Base-by-base conservation (phyloP, 306 rosid genomes). In the Fragaria vesca region DNA sequence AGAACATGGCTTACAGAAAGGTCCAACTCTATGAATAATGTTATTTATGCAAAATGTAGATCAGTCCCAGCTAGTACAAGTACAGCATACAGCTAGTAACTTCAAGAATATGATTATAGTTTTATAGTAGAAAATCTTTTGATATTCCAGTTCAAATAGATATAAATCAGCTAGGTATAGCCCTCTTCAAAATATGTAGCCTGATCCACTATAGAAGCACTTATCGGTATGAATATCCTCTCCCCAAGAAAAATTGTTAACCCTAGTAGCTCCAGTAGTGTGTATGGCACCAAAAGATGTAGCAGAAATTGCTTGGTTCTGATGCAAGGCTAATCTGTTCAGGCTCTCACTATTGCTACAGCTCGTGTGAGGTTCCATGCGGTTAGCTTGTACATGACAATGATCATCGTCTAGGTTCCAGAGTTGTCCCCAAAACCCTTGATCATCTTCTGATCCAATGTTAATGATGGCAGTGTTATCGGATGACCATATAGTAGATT, bases 371-470 rank as follows among this genome's bases (percentile, higher is more conserved):
- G 12, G 10, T 52, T 20, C 58, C 58, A 52, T 18, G 24, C 58
- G 30, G 62, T 55, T 55, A n/a, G 62, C 36, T 61, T 26, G 38
- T 26, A 24, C 66, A 51, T 71, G 52, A 24, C 47, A 63, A 17
- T 50, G 74, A 21, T 46, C 11, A 20, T 81, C 91, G 4, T 82
- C 91, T 3, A 88, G 81, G 73, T 88, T 79, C 95, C 92, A 90
- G 9, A 83, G 87, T 65, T 72, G 71, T 42, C 50, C 80, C 88
- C 73, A 86, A 2, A 77, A 30, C 32, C 58, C 83, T 42, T 66
- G 70, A 16, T 73, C 66, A 12, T 57, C 40, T 24, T 63, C 68
- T 63, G 69, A 66, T 36, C 47, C 20, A 36, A 36, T 66, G 47
- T 66, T 34, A 7, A 36, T 66, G 26, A 30, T 18, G 47, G 15